A percentile compares a stretch with the other conserved stretches of the same genome.
Conservation (phyloP, 2,329 filamentous ascomycete species). For the Kalmusia sp. region DNA sequence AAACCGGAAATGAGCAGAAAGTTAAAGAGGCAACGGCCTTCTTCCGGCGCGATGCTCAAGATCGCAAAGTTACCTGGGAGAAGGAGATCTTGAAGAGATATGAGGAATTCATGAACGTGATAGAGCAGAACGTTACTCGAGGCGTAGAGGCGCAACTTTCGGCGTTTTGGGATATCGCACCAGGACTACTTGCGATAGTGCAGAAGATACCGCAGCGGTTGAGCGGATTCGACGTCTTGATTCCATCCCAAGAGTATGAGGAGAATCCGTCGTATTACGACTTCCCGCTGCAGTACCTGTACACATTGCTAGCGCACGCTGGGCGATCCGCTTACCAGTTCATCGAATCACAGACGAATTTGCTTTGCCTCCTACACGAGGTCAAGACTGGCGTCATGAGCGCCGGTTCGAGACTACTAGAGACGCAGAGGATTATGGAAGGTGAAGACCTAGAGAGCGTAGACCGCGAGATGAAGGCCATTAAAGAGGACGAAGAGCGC, state of each 20-base stretch:
- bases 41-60: conserved; percentile 78
- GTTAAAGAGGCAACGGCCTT: conserved; percentile 79
- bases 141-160: conserved; percentile 91
- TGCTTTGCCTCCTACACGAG: conserved; percentile 89
- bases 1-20: conserved; percentile 77
- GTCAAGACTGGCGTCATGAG: conserved; percentile 80
- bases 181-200: conserved; percentile 76
- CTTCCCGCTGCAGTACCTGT: conserved; percentile 90
- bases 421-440: conserved; percentile 63
- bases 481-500: conserved; percentile 71
- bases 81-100: conserved; percentile 75
- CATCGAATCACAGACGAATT: conserved; percentile 91
- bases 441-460: conserved; percentile 50
- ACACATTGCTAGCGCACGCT: conserved; percentile 81
- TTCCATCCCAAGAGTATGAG: conserved; percentile 78
- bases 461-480: conserved; percentile 60
- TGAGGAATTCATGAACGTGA: conserved; percentile 76
- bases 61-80: conserved; percentile 74
- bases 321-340: conserved; percentile 96
- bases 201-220: conserved; percentile 76
- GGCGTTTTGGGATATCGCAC: conserved; percentile 98
- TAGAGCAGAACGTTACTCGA: conserved; percentile 83
- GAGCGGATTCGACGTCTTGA: conserved; percentile 71
- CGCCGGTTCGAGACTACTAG: conserved; percentile 71
- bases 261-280: conserved; percentile 84